A percentile compares a stretch with the other conserved stretches of the same genome.
These are phyloP conservation scores for Pseudophaeomoniella oleicola DNA, from an alignment of 2,329 filamentous ascomycete genomes.

Conservation along the genomic window DNA sequence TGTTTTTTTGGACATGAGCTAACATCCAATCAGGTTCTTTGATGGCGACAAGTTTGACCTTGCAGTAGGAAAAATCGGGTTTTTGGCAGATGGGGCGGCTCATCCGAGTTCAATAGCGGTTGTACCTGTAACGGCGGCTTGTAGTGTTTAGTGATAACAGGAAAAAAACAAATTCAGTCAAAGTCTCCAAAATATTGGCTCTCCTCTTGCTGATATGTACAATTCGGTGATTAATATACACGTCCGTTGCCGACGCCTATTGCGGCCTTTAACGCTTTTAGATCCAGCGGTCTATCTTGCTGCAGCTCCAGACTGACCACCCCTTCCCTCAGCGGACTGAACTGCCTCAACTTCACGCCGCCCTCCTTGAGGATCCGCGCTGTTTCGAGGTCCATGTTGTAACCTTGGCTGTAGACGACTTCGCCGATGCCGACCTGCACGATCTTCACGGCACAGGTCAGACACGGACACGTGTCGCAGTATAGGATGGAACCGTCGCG, in stretches of 20 bases:
- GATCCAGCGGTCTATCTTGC: background rate
- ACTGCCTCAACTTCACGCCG: conserved; percentile 74
- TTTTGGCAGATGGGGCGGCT: no score
- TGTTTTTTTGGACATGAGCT: background rate
- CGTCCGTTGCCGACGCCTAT: background rate
- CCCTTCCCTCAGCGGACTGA: conserved; percentile 22
- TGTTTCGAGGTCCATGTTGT: conserved; percentile 83
- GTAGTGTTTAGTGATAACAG: no score
- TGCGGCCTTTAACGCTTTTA: no score
- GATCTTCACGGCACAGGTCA: conserved; percentile 98
- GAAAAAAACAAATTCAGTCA: no score
- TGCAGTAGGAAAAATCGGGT: no score
- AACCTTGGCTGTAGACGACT: conserved; percentile 86
- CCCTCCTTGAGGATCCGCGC: conserved; percentile 71
- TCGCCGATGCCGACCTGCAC: conserved; percentile 90
- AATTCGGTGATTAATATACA: no score
- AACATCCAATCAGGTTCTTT: background rate
- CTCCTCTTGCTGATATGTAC: no score
- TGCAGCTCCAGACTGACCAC: conserved; percentile 5
- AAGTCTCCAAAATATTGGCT: no score
- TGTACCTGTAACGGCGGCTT: no score
- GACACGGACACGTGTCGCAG: conserved; percentile 89
- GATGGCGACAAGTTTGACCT: background rate
- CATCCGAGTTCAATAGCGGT: no score
- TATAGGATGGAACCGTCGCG: conserved; percentile 71